Percentiles rank a stretch among this genome's conserved stretches.
Evolutionary conservation across 805 yeast species (phyloP).

Genomic region (Ogataea angusta): DNA sequence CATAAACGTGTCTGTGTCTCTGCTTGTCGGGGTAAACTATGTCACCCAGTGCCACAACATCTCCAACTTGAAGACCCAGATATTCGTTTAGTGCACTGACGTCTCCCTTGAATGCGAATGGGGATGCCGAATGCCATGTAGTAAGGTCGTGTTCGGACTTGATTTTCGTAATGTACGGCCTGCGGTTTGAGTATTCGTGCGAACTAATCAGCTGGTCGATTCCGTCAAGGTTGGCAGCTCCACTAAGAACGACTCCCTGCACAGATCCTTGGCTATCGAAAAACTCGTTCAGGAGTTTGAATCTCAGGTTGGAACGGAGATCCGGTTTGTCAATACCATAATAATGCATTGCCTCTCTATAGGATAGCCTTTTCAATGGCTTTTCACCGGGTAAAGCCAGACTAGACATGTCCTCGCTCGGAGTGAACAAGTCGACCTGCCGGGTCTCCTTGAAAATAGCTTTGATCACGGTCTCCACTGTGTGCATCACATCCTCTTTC

Average conservation of each 20-base stretch:
- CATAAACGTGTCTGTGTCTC: conserved; percentile 48
- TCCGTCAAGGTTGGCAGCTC: conserved; percentile 37
- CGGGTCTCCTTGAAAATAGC: conserved; percentile 54
- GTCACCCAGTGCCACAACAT: conserved; percentile 75
- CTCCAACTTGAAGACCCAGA: conserved; percentile 58
- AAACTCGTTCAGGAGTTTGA: conserved; percentile 45
- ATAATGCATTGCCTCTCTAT: conserved; percentile 61
- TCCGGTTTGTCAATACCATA: conserved; percentile 97
- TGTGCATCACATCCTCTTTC: conserved; percentile 61
- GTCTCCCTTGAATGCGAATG: conserved; percentile 10
- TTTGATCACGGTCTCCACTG: conserved; percentile 56
- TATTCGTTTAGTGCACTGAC: conserved; percentile 25
- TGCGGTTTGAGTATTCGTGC: conserved; percentile 50
- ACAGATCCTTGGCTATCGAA: conserved; percentile 34
- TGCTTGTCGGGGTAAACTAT: conserved; percentile 1
- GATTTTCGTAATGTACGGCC: conserved; percentile 56
- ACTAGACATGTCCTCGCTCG: conserved; percentile 30
- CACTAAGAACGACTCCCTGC: conserved; percentile 66
- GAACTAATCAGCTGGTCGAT: conserved; percentile 40
- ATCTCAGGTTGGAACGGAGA: conserved; percentile 57
- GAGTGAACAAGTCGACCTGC: conserved; percentile 35
- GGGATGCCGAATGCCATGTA: conserved; percentile 41
- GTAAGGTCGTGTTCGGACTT: conserved; percentile 36
- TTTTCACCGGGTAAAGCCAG: conserved; percentile 20
- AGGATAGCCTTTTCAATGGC: conserved; percentile 44